phyloP scores from a whole-genome alignment of 805 yeast genomes.

The Candida glaebosa region DNA sequence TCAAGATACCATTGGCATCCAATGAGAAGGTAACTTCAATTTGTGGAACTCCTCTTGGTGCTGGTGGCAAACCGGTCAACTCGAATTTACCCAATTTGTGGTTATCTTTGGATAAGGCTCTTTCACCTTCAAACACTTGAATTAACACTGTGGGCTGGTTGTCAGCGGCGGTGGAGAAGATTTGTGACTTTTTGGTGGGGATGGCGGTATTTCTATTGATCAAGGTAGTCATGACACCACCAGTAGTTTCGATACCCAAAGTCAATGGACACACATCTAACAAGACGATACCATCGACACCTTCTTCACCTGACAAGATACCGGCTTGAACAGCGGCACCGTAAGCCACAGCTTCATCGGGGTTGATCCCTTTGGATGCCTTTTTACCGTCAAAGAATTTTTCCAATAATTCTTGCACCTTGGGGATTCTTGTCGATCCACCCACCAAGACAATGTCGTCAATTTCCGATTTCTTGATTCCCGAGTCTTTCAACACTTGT shows the following conservation, averaged over 20 bases:
- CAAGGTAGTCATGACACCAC: constrained; percentile 98
- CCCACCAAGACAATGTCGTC: constrained; percentile 48
- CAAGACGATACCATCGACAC: constrained; percentile 91
- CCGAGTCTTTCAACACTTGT: constrained; percentile 44
- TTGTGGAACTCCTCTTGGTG: constrained; percentile 99
- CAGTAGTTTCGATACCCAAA: constrained; percentile 99
- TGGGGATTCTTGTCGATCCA: constrained; percentile 50
- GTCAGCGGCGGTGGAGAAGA: constrained; percentile 98
- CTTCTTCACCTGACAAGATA: constrained; percentile 93
- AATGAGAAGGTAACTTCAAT: constrained; percentile 98
- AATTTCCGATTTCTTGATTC: constrained; percentile 42
- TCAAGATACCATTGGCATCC: constrained; percentile 99
- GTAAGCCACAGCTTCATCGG: constrained; percentile 50
- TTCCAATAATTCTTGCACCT: constrained; percentile 46
- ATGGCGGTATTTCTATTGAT: constrained; percentile 99
- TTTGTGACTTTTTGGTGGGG: constrained; percentile 98
- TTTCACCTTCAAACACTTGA: constrained; percentile 99
- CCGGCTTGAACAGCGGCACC: constrained; percentile 99
- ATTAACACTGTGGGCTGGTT: constrained; percentile 98
- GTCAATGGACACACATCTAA: constrained; percentile 98
- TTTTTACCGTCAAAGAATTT: constrained; percentile 54
- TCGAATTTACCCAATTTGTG: constrained; percentile 98
- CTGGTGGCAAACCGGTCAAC: constrained; percentile 96
- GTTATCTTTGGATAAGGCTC: constrained; percentile 98
- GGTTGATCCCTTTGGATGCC: constrained; percentile 47